Evolutionary conservation across 169 alveolate species (phyloP), one percentile per base, ranked within the genome.

Genomic region (Plasmodium coatneyi): DNA sequence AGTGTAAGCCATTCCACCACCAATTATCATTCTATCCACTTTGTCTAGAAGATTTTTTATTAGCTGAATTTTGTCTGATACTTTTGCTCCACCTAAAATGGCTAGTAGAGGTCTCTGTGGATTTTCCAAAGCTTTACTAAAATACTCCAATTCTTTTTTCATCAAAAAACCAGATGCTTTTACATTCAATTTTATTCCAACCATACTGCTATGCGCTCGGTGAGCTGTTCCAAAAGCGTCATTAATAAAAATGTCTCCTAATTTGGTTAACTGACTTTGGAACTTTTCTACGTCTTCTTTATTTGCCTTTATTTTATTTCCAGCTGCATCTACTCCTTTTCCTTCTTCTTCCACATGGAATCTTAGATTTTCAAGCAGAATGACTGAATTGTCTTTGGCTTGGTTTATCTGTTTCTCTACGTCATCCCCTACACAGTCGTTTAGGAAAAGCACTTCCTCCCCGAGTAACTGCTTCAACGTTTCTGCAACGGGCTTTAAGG

Each of bases 151-250:
- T 95, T 99, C 99, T 96, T 98, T 98, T 93, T 98, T 97, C 98
- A 98, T 96, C 89, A 99, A 93, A 92, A 97, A 97, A 2, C 99
- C 99, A 28, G 99, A 99, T 14, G 98, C 99, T 81, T 98, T 96
- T 1, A 96, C 83, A 10, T 97, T 95, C 43, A 98, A 92, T 71
- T 98, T 95, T 0, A 98, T 97, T 54, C 99, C 99, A 1, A 97
- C 99, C 98, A 98, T 98, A 49, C 99, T 98, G 66, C 99, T 96
- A 92, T 99, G 99, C 36, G 99, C 99, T 83, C 99, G 97, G 89
- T 99, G 99, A 16, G 99, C 99, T 19, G 99, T 98, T 10, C 99
- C 99, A 92, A 99, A 99, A 30, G 99, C 99, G 95, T 99, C 99
- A 95, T 99, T 99, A 30, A 99, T 98, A 96, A 95, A 99, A 14